Conservation (phyloP, 2,329 filamentous ascomycete species). For the Kalmusia sp. region DNA sequence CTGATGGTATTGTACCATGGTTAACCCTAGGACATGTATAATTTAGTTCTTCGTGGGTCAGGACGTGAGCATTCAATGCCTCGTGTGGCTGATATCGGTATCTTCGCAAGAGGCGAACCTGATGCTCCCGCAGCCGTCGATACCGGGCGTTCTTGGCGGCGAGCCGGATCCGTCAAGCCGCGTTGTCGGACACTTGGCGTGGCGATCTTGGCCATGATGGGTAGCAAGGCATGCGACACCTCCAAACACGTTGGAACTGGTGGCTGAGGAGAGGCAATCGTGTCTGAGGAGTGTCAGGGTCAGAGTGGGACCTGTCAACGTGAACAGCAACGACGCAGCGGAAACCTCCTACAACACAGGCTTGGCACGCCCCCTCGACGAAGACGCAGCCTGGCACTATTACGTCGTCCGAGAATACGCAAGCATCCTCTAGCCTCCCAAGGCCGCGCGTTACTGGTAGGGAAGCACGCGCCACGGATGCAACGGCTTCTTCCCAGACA, state of each 20-base stretch:
- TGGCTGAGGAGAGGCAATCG: too few species aligned
- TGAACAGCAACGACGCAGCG: not conserved
- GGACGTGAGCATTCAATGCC: too few species aligned
- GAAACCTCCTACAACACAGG: not conserved
- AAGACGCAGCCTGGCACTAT: not conserved
- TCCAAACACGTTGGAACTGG: not conserved
- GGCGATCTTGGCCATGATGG: not conserved
- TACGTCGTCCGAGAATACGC: not conserved
- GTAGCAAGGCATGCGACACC: not conserved
- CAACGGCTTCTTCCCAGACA: constrained; percentile 4
- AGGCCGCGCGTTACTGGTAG: constrained; percentile 19
- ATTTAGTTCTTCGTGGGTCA: too few species aligned
- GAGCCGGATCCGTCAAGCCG: not conserved
- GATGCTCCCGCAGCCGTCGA: too few species aligned
- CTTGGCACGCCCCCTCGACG: not conserved
- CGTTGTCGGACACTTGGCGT: not conserved
- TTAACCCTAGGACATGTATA: too few species aligned
- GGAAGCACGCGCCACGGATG: constrained; percentile 5
- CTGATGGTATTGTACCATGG: too few species aligned
- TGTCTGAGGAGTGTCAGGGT: too few species aligned
- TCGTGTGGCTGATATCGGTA: not conserved
- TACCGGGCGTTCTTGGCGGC: not conserved
- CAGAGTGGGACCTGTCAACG: not conserved
- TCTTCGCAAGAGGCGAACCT: not conserved
- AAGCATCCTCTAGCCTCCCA: not conserved